Evolutionary conservation across 2,329 filamentous ascomycete genomes (phyloP), one percentile per base, ranked within the genome.

Genomic region (Nigrospora osmanthi): DNA sequence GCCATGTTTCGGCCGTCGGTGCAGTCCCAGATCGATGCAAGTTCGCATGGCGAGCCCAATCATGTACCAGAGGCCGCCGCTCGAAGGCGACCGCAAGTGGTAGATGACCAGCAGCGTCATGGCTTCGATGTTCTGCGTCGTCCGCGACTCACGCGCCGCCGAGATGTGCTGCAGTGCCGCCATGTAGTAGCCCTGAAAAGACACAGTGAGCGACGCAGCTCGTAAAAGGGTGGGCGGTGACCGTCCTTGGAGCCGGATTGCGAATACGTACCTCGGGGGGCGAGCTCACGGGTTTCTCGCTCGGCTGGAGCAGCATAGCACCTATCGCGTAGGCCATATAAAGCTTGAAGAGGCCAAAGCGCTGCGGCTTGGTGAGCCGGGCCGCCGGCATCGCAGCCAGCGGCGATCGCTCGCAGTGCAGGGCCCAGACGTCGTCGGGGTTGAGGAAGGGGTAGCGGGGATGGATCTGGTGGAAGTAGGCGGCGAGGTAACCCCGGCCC

Each of bases 21-120:
- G 73, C 28, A 76, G 60, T 6, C 72, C 73, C 3, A 76, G 60
- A 46, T 75, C 73, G 40, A 76, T 72, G 43, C 69, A 70, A 9
- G 70, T 75, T 35, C 72, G 67, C 69, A 76, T 75, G 2, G 72
- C 72, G 15, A 76, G 61, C 12, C 73, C 72, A 36, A 75, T 71
- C 65, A 76, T 72, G 52, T 75, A 75, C 72, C 72, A 76, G 40
- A 76, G 64, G 10, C 71, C 72, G 46, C 71, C 69, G 31, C 70
- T 71, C 0, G 71, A 72, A 11, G 69, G 65, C 1, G 69, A 73
- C 9, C 73, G 66, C 3, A 76, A 60, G 52, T 76, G 72, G 49
- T 75, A 76, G 4, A 76, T 57, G 3, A 75, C 70, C 4, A 74
- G 56, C 13, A 76, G 59, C 0, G 70, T 64, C 69, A 75, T 76